Conservation (phyloP, 108 stramenopile genomes). For the Pseudonitzschia multistriata region DNA sequence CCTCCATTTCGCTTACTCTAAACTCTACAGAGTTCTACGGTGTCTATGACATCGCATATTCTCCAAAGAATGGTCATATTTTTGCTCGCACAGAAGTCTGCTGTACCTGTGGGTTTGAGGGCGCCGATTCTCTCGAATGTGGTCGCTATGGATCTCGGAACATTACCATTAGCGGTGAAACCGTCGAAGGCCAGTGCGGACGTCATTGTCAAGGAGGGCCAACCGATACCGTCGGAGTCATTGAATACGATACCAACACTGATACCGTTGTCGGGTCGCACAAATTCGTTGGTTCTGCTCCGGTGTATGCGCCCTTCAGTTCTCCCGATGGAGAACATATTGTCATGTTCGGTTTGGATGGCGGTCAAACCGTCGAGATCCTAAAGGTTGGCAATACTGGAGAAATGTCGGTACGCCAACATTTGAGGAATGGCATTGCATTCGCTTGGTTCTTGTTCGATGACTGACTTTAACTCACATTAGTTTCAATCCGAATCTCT, state of each 20-base stretch:
- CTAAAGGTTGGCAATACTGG: too few relatives aligned
- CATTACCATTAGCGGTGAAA: constrained; percentile 12
- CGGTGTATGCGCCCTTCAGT: too few relatives aligned
- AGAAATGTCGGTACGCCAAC: too few relatives aligned
- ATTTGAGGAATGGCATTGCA: too few relatives aligned
- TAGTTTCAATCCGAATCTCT: too few relatives aligned
- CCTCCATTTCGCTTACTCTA: not conserved
- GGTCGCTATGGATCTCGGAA: constrained; percentile 4
- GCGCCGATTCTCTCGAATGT: constrained; percentile 8
- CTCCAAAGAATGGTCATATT: constrained; percentile 17
- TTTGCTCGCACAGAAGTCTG: constrained; percentile 9
- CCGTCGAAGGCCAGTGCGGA: constrained; percentile 16
- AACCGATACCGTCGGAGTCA: constrained; percentile 16
- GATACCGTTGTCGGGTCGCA: constrained; percentile 18
- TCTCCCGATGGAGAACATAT: too few relatives aligned
- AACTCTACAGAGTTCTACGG: constrained; percentile 10
- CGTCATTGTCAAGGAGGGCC: constrained; percentile 19
- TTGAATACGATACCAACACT: constrained; percentile 34
- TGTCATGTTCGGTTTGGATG: too few relatives aligned
- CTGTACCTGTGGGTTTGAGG: constrained; percentile 19
- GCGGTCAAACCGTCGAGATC: too few relatives aligned
- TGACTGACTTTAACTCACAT: too few relatives aligned
- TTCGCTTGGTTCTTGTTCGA: too few relatives aligned
- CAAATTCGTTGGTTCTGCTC: constrained; percentile 14
- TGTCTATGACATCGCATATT: constrained; percentile 10